These are phyloP conservation scores for Escallonia rubra DNA, from an alignment of 129 eudicot species.

Conservation along the genomic window DNA sequence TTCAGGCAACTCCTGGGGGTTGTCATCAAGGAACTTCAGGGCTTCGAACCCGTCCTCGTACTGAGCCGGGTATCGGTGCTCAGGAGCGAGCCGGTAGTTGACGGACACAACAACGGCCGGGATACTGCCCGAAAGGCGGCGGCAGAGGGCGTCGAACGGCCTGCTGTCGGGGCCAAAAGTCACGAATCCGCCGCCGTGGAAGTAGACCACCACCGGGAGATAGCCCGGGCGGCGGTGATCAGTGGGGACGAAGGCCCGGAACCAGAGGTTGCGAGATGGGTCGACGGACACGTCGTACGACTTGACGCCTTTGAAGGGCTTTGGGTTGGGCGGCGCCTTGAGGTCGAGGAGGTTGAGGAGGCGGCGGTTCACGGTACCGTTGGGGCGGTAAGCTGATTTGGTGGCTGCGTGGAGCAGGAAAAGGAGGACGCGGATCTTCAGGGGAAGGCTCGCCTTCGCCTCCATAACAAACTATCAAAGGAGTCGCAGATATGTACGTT, in stretches of 20 bases:
- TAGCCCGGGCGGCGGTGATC: neutral
- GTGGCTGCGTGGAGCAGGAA: neutral
- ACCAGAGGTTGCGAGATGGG: slow-evolving; percentile 23
- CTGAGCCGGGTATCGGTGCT: slow-evolving; percentile 9
- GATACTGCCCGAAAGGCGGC: neutral
- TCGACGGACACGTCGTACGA: slow-evolving; percentile 26
- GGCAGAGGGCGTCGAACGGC: slow-evolving; percentile 4
- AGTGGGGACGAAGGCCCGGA: slow-evolving; percentile 20
- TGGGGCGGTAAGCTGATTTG: neutral
- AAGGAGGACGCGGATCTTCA: neutral
- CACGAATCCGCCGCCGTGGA: slow-evolving; percentile 24
- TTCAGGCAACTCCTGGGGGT: slow-evolving; percentile 13
- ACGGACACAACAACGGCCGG: slow-evolving; percentile 10
- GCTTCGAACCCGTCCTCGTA: slow-evolving; percentile 13
- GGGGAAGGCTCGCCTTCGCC: neutral
- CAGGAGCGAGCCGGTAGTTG: slow-evolving; percentile 7
- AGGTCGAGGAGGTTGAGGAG: slow-evolving; percentile 17
- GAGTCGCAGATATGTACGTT: too few species aligned
- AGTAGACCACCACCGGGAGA: slow-evolving; percentile 13
- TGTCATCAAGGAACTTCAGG: neutral
- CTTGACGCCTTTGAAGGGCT: slow-evolving; percentile 16
- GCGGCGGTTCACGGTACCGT: slow-evolving; percentile 27
- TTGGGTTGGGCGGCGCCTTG: slow-evolving; percentile 14
- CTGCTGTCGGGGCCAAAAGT: neutral
- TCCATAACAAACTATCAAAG: too few species aligned